Evolutionary conservation across 768 basidiomycete species (phyloP), one percentile per base, ranked within the genome.

Genomic region (Tremella yokohamensis): DNA sequence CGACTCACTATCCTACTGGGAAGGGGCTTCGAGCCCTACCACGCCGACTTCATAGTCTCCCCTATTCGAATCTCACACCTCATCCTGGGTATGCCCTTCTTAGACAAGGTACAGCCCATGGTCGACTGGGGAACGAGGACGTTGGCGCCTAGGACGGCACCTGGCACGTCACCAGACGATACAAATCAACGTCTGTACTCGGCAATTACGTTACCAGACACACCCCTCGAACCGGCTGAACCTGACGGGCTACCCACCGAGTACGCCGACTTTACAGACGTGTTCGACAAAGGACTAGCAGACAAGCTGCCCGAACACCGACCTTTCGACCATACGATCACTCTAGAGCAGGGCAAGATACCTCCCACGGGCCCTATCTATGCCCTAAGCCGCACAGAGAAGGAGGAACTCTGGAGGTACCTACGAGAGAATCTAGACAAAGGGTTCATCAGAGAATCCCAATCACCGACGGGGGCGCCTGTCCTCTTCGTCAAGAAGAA

Each of bases 401-500:
- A 66, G 3, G 53, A 70, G 13, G 77, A 70, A 0, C 73, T 82
- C 42, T 37, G 49, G 2, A 70, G 71, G 1, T 82, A 76, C 56
- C 51, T 81, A 24, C 69, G 80, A 16, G 61, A 73, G 12, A 75
- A 81, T 48, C 73, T 81, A 40, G 40, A 39, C 0, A 72, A 66
- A 38, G 61, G 61, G n/a, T 48, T 52, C 22, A 58, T 58, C 15
- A 3, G 13, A 11, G 52, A 40, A 4, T 53, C 57, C 22, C 18
- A 49, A 1, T 59, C 57, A 15, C 54, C 64, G n/a, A 19, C 42
- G 3, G 58, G 37, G 38, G 34, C 57, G 1, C 63, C 74, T 0
- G 62, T 77, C 48, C 69, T 77, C 61, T 78, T 79, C 29, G 58
- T 78, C 7, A 71, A 72, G 19, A 79, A 79, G 65, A 77, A 79